These are phyloP conservation scores for Cornus controversa DNA, from an alignment of 148 eudicot genomes.

Conservation along the genomic window DNA sequence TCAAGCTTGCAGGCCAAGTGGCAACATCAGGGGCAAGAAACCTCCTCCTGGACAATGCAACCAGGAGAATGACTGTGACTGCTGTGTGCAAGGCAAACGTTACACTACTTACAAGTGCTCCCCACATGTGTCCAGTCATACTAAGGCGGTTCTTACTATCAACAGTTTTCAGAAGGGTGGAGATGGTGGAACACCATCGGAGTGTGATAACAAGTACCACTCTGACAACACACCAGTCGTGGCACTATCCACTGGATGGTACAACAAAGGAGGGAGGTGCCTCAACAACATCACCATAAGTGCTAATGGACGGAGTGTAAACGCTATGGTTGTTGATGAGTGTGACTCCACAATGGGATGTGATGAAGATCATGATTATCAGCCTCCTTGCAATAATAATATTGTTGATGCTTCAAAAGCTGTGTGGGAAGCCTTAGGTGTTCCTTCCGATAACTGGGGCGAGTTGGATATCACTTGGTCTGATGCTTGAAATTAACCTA, in stretches of 20 bases:
- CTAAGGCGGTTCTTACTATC: constrained; percentile 20
- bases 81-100: constrained; percentile 19
- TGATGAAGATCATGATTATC: constrained; percentile 29
- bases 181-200: constrained; percentile 22
- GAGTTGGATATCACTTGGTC: constrained; percentile 34
- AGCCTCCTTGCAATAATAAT: constrained; percentile 34
- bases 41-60: constrained; percentile 30
- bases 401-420: constrained; percentile 38
- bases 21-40: constrained; percentile 15
- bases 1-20: constrained; percentile 22
- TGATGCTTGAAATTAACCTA: constrained; percentile 19
- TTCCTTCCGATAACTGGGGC: constrained; percentile 18
- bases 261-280: constrained; percentile 19
- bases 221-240: constrained; percentile 12
- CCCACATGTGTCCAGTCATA: constrained; percentile 10
- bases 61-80: constrained; percentile 19
- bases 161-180: constrained; percentile 23
- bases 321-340: constrained; percentile 37
- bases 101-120: constrained; percentile 31
- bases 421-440: constrained; percentile 34
- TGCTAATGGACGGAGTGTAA: constrained; percentile 16
- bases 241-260: constrained; percentile 31
- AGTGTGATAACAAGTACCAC: constrained; percentile 28
- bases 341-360: constrained; percentile 40
- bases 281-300: constrained; percentile 13